Percentiles rank a stretch among this genome's conserved stretches.
These are phyloP conservation scores for Plasmodium vinckei DNA, from an alignment of 169 alveolate species.

Conservation along the genomic window DNA sequence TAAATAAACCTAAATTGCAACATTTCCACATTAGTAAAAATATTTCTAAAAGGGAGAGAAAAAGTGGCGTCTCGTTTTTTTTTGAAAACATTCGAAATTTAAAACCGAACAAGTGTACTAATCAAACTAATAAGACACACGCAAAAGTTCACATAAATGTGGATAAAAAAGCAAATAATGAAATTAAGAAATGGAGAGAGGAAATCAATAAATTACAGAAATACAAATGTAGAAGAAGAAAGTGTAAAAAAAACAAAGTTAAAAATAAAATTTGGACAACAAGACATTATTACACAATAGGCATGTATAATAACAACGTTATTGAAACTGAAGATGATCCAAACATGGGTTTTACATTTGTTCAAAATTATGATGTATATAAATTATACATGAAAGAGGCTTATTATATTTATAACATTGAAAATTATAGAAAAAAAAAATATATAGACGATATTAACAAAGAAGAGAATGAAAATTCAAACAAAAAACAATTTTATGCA, in stretches of 20 bases:
- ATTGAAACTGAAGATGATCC: background rate
- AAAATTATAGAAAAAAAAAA: slow-evolving; percentile 39
- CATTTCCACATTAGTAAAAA: slow-evolving; percentile 6
- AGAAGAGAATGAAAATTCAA: slow-evolving; percentile 38
- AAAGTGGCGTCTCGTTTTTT: too few species aligned
- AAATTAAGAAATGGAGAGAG: too few species aligned
- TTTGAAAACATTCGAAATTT: too few species aligned
- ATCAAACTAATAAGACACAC: too few species aligned
- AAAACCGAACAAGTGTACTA: too few species aligned
- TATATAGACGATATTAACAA: slow-evolving; percentile 20
- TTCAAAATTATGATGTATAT: slow-evolving; percentile 29
- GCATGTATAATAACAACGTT: background rate
- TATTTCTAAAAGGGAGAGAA: background rate
- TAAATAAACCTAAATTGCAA: slow-evolving; percentile 4
- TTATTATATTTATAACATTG: slow-evolving; percentile 52
- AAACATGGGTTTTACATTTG: slow-evolving; percentile 8
- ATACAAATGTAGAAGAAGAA: background rate
- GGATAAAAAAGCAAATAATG: too few species aligned
- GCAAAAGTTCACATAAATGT: background rate
- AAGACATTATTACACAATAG: background rate
- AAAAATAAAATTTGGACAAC: too few species aligned
- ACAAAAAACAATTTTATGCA: slow-evolving; percentile 32
- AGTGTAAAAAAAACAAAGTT: background rate
- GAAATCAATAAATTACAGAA: background rate
- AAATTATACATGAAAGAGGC: slow-evolving; percentile 26